These are phyloP conservation scores for Apiotrichum mycotoxinovorans DNA, from an alignment of 1,284 basidiomycete species.

Conservation along the genomic window DNA sequence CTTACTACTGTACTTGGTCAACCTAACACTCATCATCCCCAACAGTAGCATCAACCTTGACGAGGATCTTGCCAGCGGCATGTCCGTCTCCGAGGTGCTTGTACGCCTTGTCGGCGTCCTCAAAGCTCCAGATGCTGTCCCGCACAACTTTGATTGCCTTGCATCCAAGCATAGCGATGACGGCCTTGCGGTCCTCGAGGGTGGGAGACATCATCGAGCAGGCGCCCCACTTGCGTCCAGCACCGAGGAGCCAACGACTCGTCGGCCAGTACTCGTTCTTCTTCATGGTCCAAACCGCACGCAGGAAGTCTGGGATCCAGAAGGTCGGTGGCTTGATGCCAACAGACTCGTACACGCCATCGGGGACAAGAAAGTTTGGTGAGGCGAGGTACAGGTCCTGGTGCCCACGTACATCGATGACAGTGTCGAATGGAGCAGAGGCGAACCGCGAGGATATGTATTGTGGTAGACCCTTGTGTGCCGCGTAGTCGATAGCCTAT, in stretches of 20 bases:
- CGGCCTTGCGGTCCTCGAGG: conserved; percentile 4
- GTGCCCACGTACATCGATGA: conserved; percentile 18
- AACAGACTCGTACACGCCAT: conserved; percentile 11
- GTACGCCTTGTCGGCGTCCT: conserved; percentile 60
- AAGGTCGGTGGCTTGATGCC: conserved; percentile 23
- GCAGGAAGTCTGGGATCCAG: conserved; percentile 5
- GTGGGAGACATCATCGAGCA: conserved; percentile 5
- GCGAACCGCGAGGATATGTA: not conserved
- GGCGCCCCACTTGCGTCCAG: conserved; percentile 5
- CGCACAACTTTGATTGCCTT: conserved; percentile 3
- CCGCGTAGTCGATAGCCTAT: conserved; percentile 58
- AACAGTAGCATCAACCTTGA: conserved; percentile 20
- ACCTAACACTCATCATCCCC: not conserved
- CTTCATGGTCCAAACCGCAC: conserved; percentile 7
- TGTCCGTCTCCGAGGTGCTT: conserved; percentile 57
- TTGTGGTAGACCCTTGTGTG: conserved; percentile 45
- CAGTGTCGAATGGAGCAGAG: conserved; percentile 7
- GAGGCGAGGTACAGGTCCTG: conserved; percentile 34
- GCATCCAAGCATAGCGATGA: conserved; percentile 4
- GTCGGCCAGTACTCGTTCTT: conserved; percentile 15
- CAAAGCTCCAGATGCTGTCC: conserved; percentile 54
- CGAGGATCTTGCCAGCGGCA: conserved; percentile 62
- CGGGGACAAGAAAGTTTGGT: conserved; percentile 1
- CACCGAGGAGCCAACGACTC: conserved; percentile 3
- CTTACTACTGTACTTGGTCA: no score